These are phyloP conservation scores for Nothomitra cinnamomea DNA, from an alignment of 2,329 filamentous ascomycete species.

Conservation along the genomic window DNA sequence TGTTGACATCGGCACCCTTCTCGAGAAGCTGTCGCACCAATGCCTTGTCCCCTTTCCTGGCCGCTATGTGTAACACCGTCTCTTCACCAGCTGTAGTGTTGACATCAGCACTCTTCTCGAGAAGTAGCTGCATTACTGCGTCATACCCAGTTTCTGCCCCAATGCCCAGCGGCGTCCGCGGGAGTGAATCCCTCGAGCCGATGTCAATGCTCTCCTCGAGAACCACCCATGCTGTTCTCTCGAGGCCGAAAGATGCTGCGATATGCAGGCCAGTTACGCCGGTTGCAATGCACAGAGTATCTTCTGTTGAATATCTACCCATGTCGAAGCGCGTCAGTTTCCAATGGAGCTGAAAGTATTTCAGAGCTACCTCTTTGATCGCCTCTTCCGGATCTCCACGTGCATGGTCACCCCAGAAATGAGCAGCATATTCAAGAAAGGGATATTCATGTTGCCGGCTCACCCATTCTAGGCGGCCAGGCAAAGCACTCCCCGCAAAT, in stretches of 20 bases:
- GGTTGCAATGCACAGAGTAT: too few relatives aligned
- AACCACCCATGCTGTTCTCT: not conserved
- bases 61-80: not conserved
- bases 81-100: not conserved
- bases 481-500: not conserved
- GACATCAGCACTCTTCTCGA: not conserved
- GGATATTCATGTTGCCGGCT: not conserved
- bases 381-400: not conserved
- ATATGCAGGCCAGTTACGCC: too few relatives aligned
- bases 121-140: not conserved
- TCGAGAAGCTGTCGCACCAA: not conserved
- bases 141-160: not conserved
- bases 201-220: not conserved
- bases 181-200: not conserved
- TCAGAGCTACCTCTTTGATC: not conserved
- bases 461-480: not conserved
- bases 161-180: not conserved
- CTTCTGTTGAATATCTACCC: too few relatives aligned
- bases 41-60: not conserved
- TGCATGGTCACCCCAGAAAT: not conserved
- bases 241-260: not conserved
- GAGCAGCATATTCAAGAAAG: slow-evolving; percentile 1
- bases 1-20: too few relatives aligned
- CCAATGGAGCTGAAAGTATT: not conserved
- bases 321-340: not conserved